Evolutionary conservation across 148 eudicot species (phyloP).

Genomic region (Rhododendron mucronatum): DNA sequence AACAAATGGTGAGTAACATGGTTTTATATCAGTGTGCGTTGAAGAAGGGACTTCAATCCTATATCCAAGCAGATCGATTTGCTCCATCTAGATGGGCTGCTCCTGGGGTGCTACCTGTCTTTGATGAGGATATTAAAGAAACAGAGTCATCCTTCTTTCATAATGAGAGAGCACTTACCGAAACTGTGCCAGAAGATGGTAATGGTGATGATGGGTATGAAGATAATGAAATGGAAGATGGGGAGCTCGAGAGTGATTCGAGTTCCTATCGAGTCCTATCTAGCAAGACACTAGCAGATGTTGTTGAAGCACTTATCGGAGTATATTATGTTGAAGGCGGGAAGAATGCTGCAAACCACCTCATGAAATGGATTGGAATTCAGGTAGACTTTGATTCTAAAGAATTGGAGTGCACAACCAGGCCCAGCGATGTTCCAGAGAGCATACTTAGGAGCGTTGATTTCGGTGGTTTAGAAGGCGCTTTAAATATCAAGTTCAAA

Average conservation of each 20-base stretch:
- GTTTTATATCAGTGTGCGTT: conserved; percentile 81
- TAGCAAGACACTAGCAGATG: conserved; percentile 98
- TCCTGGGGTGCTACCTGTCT: conserved; percentile 96
- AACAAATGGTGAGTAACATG: conserved; percentile 97
- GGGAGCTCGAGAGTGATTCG: conserved; percentile 87
- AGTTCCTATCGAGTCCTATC: conserved; percentile 93
- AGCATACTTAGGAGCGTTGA: conserved; percentile 66
- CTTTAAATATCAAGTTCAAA: conserved; percentile 55
- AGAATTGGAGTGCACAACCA: conserved; percentile 47
- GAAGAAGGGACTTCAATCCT: conserved; percentile 79
- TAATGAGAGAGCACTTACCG: conserved; percentile 28
- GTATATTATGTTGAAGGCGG: conserved; percentile 96
- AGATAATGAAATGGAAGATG: conserved; percentile 88
- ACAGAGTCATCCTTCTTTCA: conserved; percentile 58
- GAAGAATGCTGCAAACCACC: conserved; percentile 83
- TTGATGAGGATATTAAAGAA: conserved; percentile 87
- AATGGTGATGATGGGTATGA: conserved; percentile 31
- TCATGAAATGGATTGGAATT: conserved; percentile 95
- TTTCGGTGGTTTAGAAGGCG: conserved; percentile 68
- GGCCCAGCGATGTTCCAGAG: conserved; percentile 55
- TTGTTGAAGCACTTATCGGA: conserved; percentile 94
- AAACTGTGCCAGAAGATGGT: conserved; percentile 29
- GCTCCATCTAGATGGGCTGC: conserved; percentile 99
- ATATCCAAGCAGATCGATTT: conserved; percentile 96
- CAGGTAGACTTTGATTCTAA: conserved; percentile 68